Evolutionary conservation across 1,139 yeast genomes (phyloP), one percentile per base, ranked within the genome.

Genomic region (Geotrichum citri-aurantii): DNA sequence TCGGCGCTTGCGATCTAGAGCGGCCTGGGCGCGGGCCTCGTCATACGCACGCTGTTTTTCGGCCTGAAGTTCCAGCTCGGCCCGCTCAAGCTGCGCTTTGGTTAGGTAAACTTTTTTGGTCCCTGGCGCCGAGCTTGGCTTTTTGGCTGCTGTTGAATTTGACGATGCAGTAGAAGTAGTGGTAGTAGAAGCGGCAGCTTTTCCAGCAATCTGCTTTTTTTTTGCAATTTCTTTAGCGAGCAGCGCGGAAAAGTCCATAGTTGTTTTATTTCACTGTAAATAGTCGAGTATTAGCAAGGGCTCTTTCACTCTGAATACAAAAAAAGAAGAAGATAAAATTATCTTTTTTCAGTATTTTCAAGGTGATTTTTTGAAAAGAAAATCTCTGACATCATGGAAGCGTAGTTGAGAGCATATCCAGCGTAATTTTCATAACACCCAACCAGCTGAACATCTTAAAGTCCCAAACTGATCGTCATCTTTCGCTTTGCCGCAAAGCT

Each of bases 211-310:
- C 1, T 56, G 61, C 60, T 68, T 71, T 62, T 72, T 72, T 61
- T 70, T 70, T 17, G 69, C 68, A 46, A 72, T 72, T 58, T 72
- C 75, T 40, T 67, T 65, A 12, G 69, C 62, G 33, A 72, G 61
- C 37, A 72, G 59, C 19, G 67, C 68, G 2, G 71, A 64, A 57
- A 72, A 71, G 54, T 72, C 73, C 75, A 72, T 72, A 19, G 7
- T 37, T 29, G 14, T 14, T 46, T 11, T 24, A 3, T 40, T 8
- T 27, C 8, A 44, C 21, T 42, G 33, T 50, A 19, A 50, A 42
- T 37, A n/a, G 42, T 37, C 19, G 17, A 12, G 42, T 14, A n/a
- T 37, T 17, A 17, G 6, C 17, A 37, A 37, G 42, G 42, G 5
- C 42, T n/a, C n/a, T 12, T 31, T 12, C 10, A 14, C 3, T 14